These are phyloP conservation scores for Guillardia theta DNA, from an alignment of 78 protist species.

Conservation along the genomic window DNA sequence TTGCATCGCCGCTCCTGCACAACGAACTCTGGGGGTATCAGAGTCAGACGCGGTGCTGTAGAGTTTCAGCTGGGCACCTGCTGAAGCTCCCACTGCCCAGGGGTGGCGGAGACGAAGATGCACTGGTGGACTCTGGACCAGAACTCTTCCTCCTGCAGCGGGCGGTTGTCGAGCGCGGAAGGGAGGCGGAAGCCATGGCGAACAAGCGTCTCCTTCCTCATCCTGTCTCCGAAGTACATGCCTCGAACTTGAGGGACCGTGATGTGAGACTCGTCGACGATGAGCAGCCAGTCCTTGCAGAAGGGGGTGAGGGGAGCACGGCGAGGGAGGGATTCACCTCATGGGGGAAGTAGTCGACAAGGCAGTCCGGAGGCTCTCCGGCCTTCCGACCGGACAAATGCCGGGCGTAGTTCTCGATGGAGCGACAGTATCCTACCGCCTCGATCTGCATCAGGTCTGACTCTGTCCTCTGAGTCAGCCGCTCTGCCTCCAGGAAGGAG, in stretches of 20 bases:
- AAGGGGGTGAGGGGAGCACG: no score
- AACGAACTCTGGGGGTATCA: background rate
- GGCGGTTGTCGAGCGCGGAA: constrained; percentile 54
- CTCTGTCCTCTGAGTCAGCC: background rate
- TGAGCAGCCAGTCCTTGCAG: constrained; percentile 9
- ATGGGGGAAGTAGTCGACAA: constrained; percentile 36
- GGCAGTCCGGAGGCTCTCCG: constrained; percentile 33
- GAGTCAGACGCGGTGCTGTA: no score
- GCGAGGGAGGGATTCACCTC: no score
- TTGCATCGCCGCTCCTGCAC: background rate
- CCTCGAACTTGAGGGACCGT: constrained; percentile 23
- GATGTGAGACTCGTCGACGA: constrained; percentile 40
- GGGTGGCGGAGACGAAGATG: constrained; percentile 14
- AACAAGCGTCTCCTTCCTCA: constrained; percentile 23
- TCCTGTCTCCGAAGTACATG: constrained; percentile 23
- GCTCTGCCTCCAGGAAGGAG: background rate
- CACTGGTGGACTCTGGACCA: background rate
- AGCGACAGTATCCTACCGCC: background rate
- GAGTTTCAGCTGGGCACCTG: background rate
- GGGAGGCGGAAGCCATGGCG: constrained; percentile 51
- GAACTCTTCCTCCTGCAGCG: constrained; percentile 35
- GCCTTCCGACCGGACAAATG: background rate
- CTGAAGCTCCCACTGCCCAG: background rate
- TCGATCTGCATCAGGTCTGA: background rate
- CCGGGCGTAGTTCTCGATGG: constrained; percentile 41